phyloP scores from a whole-genome alignment of 176 grass and related monocot species.

The Pontederia crassipes region DNA sequence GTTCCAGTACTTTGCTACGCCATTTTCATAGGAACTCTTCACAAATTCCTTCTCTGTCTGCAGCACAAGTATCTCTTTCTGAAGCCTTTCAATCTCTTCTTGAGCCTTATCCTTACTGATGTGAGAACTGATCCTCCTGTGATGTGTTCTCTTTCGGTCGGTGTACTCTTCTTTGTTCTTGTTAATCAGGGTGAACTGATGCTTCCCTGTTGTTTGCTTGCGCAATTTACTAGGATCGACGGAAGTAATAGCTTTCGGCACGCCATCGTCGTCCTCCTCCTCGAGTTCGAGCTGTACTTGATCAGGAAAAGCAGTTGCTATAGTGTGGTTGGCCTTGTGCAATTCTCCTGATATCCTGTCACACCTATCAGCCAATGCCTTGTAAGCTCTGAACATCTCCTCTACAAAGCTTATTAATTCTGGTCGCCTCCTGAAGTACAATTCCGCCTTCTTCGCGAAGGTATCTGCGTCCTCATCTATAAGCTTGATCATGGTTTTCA shows the following conservation, averaged over 20 bases:
- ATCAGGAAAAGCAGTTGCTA: constrained; percentile 66
- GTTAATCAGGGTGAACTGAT: constrained; percentile 27
- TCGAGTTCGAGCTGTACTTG: constrained; percentile 68
- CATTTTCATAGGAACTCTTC: constrained; percentile 58
- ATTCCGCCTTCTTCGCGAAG: constrained; percentile 57
- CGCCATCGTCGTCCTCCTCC: constrained; percentile 34
- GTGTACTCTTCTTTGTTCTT: constrained; percentile 19
- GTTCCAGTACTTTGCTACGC: constrained; percentile 51
- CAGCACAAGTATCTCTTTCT: constrained; percentile 63
- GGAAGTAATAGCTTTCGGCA: constrained; percentile 31
- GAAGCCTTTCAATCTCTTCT: constrained; percentile 65
- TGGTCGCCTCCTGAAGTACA: constrained; percentile 59
- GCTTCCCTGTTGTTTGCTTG: constrained; percentile 28
- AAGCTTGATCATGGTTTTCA: constrained; percentile 60
- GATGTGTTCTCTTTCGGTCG: constrained; percentile 28
- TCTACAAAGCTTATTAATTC: constrained; percentile 49
- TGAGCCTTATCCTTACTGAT: constrained; percentile 63
- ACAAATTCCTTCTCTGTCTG: constrained; percentile 79
- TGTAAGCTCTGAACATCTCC: constrained; percentile 52
- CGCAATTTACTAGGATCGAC: constrained; percentile 44
- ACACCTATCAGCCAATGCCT: constrained; percentile 34
- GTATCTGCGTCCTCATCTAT: constrained; percentile 58
- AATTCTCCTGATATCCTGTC: constrained; percentile 63
- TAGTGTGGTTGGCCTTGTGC: constrained; percentile 96
- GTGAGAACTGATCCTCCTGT: constrained; percentile 36